Evolutionary conservation across 1,284 basidiomycete genomes (phyloP).

Genomic region (Ganoderma boninense): DNA sequence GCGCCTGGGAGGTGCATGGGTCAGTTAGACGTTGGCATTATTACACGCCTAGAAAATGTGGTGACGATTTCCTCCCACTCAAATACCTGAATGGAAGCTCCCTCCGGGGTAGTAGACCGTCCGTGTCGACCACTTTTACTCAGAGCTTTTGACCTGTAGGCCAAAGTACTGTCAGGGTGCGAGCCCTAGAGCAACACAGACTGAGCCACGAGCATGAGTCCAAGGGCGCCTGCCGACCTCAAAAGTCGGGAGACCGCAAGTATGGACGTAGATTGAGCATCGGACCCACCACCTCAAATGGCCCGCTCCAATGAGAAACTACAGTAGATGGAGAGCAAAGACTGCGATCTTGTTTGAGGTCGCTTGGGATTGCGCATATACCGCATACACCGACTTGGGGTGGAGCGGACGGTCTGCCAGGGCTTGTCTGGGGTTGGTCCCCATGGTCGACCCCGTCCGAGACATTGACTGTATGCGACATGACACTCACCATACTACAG

Average conservation of each 20-base stretch:
- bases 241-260: not conserved
- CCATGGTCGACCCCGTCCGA: not conserved
- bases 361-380: not conserved
- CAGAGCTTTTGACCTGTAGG: not conserved
- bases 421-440: not conserved
- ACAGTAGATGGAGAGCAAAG: not conserved
- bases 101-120: too few relatives aligned
- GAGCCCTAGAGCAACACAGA: not conserved
- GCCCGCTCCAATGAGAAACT: not conserved
- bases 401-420: not conserved
- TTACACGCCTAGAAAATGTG: not conserved
- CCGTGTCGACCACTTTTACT: too few relatives aligned
- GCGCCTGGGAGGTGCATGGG: not conserved
- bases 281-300: not conserved
- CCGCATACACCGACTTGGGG: not conserved
- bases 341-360: not conserved
- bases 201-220: not conserved
- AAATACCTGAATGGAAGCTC: not conserved
- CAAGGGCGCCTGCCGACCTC: not conserved
- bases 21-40: not conserved
- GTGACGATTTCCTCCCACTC: not conserved
- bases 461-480: not conserved
- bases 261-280: not conserved
- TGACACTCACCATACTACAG: not conserved
- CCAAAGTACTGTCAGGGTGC: not conserved